A percentile compares a stretch with the other conserved stretches of the same genome.
Evolutionary conservation across 1,284 basidiomycete genomes (phyloP).

Genomic region (Microbotryomycetes sp.): DNA sequence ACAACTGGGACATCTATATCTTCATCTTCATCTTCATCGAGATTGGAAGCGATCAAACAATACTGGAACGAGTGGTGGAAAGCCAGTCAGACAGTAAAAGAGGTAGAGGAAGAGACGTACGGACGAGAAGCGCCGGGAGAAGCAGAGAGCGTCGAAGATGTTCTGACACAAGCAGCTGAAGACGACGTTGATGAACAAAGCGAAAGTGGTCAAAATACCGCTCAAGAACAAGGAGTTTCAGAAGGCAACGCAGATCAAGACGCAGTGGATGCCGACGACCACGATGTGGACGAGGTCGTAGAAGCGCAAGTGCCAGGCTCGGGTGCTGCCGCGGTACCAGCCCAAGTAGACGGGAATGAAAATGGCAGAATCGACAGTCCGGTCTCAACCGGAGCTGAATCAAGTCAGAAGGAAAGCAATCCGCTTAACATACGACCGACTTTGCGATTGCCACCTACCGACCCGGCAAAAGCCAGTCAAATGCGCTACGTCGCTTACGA

Average conservation of each 20-base stretch:
- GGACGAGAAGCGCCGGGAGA: neutral
- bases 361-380: neutral
- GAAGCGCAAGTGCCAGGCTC: neutral
- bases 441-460: neutral
- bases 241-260: neutral
- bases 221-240: neutral
- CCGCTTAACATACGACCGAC: constrained; percentile 9
- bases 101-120: neutral
- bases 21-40: neutral
- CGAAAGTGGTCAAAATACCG: neutral
- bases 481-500: constrained; percentile 17
- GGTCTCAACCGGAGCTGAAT: neutral
- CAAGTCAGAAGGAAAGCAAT: neutral
- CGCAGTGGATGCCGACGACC: neutral
- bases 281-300: neutral
- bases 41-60: neutral
- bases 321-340: no score
- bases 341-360: neutral
- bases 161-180: neutral
- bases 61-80: neutral
- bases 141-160: neutral
- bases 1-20: no score
- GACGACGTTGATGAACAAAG: neutral
- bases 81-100: neutral
- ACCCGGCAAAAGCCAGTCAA: neutral